Conservation (phyloP, 2,329 filamentous ascomycete genomes). For the Verticillium nonalfalfae region DNA sequence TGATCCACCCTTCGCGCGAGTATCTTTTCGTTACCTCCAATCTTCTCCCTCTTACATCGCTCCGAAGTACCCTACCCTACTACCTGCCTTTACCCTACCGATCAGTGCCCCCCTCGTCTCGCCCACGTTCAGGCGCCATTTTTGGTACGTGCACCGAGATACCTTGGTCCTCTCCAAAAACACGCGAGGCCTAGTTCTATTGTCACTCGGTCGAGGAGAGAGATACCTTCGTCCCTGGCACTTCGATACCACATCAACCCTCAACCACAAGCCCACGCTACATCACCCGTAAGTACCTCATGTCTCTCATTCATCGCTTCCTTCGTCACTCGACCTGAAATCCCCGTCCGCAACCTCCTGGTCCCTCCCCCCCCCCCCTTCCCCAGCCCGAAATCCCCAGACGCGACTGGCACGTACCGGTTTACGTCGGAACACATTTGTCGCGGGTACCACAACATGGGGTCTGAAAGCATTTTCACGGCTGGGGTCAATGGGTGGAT, state of each 20-base stretch:
- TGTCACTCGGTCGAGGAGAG: not conserved
- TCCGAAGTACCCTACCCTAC: not conserved
- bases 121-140: not conserved
- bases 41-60: not conserved
- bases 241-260: constrained; percentile 12
- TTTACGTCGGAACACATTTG: not conserved
- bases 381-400: not conserved
- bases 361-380: not conserved
- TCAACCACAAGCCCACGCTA: constrained; percentile 17
- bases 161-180: not conserved
- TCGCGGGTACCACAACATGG: not conserved
- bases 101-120: not conserved
- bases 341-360: not conserved
- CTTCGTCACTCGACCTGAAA: not conserved
- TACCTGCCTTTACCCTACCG: not conserved
- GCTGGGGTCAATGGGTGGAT: not conserved
- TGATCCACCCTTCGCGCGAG: constrained; percentile 9
- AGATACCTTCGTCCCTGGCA: constrained; percentile 3
- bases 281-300: constrained; percentile 27
- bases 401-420: constrained; percentile 4
- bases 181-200: not conserved
- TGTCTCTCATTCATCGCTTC: constrained; percentile 12
- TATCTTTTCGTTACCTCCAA: constrained; percentile 12
- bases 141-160: not conserved
- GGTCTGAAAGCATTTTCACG: not conserved